These are phyloP conservation scores for Trichocladium uniseriatum DNA, from an alignment of 495 filamentous ascomycete genomes.

Conservation along the genomic window DNA sequence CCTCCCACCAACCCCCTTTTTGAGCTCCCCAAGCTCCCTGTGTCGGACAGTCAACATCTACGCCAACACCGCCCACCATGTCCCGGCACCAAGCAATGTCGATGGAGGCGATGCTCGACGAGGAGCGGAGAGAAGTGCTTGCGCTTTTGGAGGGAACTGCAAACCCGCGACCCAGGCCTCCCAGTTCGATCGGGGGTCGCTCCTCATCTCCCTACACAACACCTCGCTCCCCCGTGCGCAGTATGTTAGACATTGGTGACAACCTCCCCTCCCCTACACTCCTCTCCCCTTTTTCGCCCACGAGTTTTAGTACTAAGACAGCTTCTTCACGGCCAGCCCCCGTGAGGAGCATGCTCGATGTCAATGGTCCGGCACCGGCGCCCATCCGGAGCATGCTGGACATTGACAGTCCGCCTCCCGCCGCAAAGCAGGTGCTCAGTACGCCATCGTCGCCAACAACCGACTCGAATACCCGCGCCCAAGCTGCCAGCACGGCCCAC, in stretches of 20 bases:
- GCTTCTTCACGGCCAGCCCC: constrained; percentile 28
- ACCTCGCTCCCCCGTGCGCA: constrained; percentile 46
- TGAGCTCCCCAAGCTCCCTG: not conserved
- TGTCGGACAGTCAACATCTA: not conserved
- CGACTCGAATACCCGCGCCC: constrained; percentile 13
- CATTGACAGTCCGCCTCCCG: constrained; percentile 24
- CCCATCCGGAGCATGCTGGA: constrained; percentile 37
- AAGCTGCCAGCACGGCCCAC: constrained; percentile 21
- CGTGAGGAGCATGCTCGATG: constrained; percentile 54
- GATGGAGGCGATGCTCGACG: constrained; percentile 60
- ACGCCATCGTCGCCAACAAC: constrained; percentile 38
- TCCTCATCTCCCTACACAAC: constrained; percentile 41
- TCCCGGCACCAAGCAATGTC: constrained; percentile 41
- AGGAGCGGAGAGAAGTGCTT: constrained; percentile 63
- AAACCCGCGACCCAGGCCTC: constrained; percentile 29
- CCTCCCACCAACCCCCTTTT: not conserved
- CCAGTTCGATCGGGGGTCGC: constrained; percentile 28
- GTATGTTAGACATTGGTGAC: constrained; percentile 46
- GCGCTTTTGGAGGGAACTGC: constrained; percentile 45
- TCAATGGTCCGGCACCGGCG: constrained; percentile 30
- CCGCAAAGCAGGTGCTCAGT: constrained; percentile 22
- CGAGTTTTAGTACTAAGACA: constrained; percentile 22
- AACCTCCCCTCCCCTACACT: constrained; percentile 18
- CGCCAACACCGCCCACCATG: constrained; percentile 19
- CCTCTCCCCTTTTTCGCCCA: constrained; percentile 6